phyloP scores from a whole-genome alignment of 176 grass and related monocot genomes.

The Triticum monococcum region DNA sequence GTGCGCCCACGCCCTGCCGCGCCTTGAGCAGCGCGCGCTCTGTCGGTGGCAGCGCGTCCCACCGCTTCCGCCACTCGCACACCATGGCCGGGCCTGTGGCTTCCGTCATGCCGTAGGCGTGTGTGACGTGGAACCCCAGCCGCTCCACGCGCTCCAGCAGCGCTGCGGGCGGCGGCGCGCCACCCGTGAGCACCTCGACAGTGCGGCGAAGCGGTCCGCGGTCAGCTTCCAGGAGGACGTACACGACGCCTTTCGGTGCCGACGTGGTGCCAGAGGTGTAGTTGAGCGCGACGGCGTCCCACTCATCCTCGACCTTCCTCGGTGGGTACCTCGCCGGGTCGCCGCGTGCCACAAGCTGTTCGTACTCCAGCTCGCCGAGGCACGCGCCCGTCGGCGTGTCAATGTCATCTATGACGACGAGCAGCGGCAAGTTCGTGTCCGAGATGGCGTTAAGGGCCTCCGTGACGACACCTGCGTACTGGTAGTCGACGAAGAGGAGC shows the following conservation, averaged over 20 bases:
- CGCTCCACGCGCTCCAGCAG: neutral
- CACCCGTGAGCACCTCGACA: neutral
- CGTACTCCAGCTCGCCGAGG: conserved; percentile 56
- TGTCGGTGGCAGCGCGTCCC: neutral
- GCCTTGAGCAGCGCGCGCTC: neutral
- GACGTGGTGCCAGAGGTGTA: too few relatives aligned
- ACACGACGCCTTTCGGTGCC: too few relatives aligned
- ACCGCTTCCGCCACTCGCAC: neutral
- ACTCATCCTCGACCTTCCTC: too few relatives aligned
- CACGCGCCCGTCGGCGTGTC: conserved; percentile 28
- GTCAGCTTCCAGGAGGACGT: neutral
- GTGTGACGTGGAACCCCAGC: neutral
- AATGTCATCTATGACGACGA: conserved; percentile 48
- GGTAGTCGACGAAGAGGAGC: conserved; percentile 60
- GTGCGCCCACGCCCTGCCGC: neutral
- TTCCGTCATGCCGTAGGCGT: neutral
- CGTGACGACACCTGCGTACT: conserved; percentile 39
- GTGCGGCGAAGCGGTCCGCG: neutral
- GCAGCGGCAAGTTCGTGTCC: conserved; percentile 21
- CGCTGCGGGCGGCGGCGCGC: neutral
- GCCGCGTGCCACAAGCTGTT: conserved; percentile 19
- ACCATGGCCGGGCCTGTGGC: neutral
- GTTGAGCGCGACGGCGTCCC: too few relatives aligned
- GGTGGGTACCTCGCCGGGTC: conserved; percentile 11
- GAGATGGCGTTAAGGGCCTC: conserved; percentile 31